These are phyloP conservation scores for Endocarpon pusillum DNA, from an alignment of 495 filamentous ascomycete species.

Conservation along the genomic window DNA sequence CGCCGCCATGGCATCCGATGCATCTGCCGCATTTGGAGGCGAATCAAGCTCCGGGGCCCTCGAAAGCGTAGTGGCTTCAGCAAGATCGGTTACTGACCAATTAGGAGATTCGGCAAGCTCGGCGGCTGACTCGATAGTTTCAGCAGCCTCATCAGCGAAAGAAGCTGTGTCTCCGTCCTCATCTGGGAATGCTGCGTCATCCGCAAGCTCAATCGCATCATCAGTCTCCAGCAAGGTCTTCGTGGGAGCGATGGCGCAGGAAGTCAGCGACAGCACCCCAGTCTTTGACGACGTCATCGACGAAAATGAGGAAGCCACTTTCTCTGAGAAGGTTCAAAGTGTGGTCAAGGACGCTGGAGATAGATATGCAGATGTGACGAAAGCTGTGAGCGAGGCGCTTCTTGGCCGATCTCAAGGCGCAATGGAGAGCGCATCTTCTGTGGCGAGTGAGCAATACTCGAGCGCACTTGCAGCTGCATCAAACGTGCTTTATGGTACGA, in stretches of 20 bases:
- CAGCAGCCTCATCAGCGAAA: conserved; percentile 11
- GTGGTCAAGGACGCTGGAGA: conserved; percentile 33
- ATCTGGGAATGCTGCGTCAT: conserved; percentile 10
- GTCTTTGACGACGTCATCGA: conserved; percentile 36
- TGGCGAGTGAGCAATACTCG: conserved; percentile 38
- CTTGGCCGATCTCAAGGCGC: conserved; percentile 26
- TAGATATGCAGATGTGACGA: conserved; percentile 31
- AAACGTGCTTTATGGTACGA: conserved; percentile 37
- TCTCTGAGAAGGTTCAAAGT: conserved; percentile 32
- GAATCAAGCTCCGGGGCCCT: conserved; percentile 11
- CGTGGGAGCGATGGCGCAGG: conserved; percentile 38
- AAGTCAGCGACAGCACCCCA: conserved; percentile 28
- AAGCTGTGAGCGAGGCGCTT: conserved; percentile 36
- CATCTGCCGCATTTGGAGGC: neutral
- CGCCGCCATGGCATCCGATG: neutral
- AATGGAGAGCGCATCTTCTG: conserved; percentile 25
- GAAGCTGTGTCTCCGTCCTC: conserved; percentile 4
- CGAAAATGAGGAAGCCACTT: conserved; percentile 25
- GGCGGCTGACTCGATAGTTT: conserved; percentile 10
- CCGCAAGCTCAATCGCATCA: conserved; percentile 14
- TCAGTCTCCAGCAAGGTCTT: conserved; percentile 28
- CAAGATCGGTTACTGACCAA: conserved; percentile 11
- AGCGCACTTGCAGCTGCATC: conserved; percentile 40
- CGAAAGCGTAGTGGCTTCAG: conserved; percentile 12
- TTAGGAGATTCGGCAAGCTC: conserved; percentile 10